Evolutionary conservation across 805 yeast species (phyloP).

Genomic region (Tetrapisispora taiwanensis): DNA sequence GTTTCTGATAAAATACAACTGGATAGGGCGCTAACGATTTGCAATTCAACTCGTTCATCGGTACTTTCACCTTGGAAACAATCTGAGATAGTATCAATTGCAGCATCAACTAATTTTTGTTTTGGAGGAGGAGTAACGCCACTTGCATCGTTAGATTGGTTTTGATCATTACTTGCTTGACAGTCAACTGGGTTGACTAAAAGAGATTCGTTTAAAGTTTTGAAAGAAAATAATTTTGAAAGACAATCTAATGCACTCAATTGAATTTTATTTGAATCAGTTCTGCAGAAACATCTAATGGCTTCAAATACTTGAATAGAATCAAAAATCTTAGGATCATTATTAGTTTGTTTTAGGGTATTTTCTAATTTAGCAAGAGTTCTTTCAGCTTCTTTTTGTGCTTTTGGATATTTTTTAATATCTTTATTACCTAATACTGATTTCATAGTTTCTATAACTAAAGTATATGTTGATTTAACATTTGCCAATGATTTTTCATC

Average conservation of each 20-base stretch:
- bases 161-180: conserved; percentile 26
- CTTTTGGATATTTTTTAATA: conserved; percentile 37
- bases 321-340: conserved; percentile 28
- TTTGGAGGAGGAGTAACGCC: conserved; percentile 46
- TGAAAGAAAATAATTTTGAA: conserved; percentile 78
- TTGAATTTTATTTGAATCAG: conserved; percentile 53
- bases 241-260: conserved; percentile 73
- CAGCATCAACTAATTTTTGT: conserved; percentile 61
- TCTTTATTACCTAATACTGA: conserved; percentile 50
- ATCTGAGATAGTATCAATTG: conserved; percentile 72
- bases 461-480: conserved; percentile 27
- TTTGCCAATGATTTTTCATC: conserved; percentile 9
- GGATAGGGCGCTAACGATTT: conserved; percentile 83
- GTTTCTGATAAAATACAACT: conserved; percentile 76
- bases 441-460: conserved; percentile 51
- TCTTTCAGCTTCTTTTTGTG: conserved; percentile 27
- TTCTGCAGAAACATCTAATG: conserved; percentile 63
- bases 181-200: conserved; percentile 39
- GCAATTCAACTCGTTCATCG: conserved; percentile 79
- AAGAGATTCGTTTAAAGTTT: conserved; percentile 55
- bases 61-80: conserved; percentile 91
- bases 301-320: conserved; percentile 64
- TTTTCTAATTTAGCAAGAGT: conserved; percentile 23
- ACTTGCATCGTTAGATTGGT: conserved; percentile 14
- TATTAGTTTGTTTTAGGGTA: conserved; percentile 17